Percentiles rank a stretch among this genome's conserved stretches.
These are phyloP conservation scores for Escallonia rubra DNA, from an alignment of 129 eudicot species.

Conservation along the genomic window DNA sequence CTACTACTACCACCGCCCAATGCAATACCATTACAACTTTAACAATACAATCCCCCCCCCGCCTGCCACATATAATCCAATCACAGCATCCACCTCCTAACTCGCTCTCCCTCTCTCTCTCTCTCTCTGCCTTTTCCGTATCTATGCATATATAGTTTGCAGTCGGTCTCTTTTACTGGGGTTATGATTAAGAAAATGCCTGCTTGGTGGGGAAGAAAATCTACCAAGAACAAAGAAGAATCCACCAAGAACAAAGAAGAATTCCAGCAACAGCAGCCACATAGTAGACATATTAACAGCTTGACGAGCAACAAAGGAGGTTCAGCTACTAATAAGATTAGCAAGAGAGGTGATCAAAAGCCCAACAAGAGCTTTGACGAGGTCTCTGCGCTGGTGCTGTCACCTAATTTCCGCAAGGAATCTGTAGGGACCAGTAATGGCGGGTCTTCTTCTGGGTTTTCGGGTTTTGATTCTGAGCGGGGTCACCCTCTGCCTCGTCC, in stretches of 20 bases:
- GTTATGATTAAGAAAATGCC: constrained; percentile 37
- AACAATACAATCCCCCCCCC: too few relatives aligned
- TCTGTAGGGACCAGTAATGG: constrained; percentile 29
- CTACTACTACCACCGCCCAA: too few relatives aligned
- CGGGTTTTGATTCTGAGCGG: constrained; percentile 62
- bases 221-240: constrained; percentile 48
- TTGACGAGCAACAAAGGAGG: too few relatives aligned
- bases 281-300: constrained; percentile 1
- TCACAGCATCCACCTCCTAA: too few relatives aligned
- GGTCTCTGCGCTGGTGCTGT: constrained; percentile 4
- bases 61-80: too few relatives aligned
- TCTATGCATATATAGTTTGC: too few relatives aligned
- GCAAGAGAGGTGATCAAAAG: constrained; percentile 12
- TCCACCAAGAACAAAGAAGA: not conserved
- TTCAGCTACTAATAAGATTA: constrained; percentile 9
- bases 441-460: constrained; percentile 42
- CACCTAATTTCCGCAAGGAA: constrained; percentile 33
- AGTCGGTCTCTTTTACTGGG: too few relatives aligned
- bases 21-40: too few relatives aligned
- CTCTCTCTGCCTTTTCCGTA: too few relatives aligned
- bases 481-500: constrained; percentile 78
- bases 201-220: constrained; percentile 77
- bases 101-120: too few relatives aligned
- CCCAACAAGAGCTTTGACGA: constrained; percentile 56
- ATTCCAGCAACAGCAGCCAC: constrained; percentile 17